Percentiles rank a stretch among this genome's conserved stretches.
phyloP scores from a whole-genome alignment of 2,329 filamentous ascomycete species.

The Fusarium abutilonis region DNA sequence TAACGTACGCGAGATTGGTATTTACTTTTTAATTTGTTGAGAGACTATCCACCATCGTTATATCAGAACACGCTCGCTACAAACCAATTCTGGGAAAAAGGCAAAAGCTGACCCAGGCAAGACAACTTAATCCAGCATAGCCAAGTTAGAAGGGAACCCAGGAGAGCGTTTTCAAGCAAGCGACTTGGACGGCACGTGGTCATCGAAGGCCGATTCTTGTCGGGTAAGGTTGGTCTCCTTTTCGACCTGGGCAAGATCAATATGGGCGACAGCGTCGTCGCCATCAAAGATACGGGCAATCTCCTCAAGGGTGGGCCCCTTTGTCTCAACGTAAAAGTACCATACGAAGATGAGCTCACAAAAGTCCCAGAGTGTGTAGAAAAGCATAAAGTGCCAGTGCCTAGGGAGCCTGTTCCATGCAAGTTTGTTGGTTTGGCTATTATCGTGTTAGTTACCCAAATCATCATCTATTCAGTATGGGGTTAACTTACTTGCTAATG shows the following conservation, averaged over 20 bases:
- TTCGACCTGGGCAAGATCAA: conserved; percentile 65
- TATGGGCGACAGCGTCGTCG: conserved; percentile 64
- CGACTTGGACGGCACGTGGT: conserved; percentile 29
- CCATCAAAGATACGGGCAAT: conserved; percentile 75
- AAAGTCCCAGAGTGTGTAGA: conserved; percentile 72
- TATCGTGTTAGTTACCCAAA: conserved; percentile 7
- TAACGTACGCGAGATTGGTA: background rate
- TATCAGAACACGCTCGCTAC: conserved; percentile 29
- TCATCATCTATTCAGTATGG: background rate
- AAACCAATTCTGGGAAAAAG: conserved; percentile 6
- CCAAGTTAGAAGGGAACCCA: background rate
- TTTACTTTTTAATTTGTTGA: conserved; percentile 7
- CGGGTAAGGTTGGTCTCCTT: conserved; percentile 56
- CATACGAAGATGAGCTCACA: conserved; percentile 70
- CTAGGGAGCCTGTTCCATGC: conserved; percentile 68
- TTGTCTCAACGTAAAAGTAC: conserved; percentile 76
- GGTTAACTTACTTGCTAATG: conserved; percentile 64
- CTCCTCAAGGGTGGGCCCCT: conserved; percentile 72
- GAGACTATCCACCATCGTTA: conserved; percentile 13
- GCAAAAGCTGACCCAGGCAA: conserved; percentile 1
- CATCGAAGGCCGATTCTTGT: conserved; percentile 39
- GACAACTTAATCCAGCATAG: background rate
- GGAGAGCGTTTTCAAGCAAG: conserved; percentile 11
- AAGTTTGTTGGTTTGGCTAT: conserved; percentile 69
- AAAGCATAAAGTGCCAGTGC: conserved; percentile 73